Percentiles rank a stretch among this genome's conserved stretches.
Conservation (phyloP, 345 rosid species). For the Eucalyptus leucophloia region DNA sequence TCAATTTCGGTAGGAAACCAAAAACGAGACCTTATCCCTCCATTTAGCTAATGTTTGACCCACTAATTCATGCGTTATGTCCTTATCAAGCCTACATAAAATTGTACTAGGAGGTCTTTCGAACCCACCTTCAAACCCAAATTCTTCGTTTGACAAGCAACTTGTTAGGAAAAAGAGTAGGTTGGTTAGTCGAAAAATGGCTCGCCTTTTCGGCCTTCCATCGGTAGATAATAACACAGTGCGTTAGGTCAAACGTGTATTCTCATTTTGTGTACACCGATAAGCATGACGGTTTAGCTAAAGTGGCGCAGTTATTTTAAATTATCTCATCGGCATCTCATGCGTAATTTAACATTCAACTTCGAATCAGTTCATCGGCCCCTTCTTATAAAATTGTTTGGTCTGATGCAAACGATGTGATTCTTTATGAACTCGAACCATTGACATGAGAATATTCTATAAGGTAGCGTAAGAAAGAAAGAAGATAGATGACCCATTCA, state of each 20-base stretch:
- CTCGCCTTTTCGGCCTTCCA: background rate
- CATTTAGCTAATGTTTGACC: background rate
- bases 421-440: background rate
- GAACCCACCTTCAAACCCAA: background rate
- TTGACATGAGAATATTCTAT: background rate
- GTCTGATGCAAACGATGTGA: background rate
- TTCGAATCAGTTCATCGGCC: rapidly evolving
- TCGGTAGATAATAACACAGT: background rate
- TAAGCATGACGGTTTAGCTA: background rate
- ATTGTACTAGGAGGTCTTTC: background rate
- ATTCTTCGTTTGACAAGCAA: background rate
- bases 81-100: background rate
- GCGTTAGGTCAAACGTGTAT: background rate
- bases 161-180: background rate
- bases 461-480: background rate
- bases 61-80: background rate
- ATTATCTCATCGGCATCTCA: background rate
- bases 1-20: background rate
- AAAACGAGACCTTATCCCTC: background rate
- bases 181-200: background rate
- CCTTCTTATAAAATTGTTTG: background rate
- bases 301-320: background rate
- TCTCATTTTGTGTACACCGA: background rate
- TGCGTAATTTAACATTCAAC: background rate
- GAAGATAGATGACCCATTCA: background rate